Percentiles rank a stretch among this genome's conserved stretches.
Conservation (phyloP, 2,329 filamentous ascomycete genomes). For the Aspergillus piperis region DNA sequence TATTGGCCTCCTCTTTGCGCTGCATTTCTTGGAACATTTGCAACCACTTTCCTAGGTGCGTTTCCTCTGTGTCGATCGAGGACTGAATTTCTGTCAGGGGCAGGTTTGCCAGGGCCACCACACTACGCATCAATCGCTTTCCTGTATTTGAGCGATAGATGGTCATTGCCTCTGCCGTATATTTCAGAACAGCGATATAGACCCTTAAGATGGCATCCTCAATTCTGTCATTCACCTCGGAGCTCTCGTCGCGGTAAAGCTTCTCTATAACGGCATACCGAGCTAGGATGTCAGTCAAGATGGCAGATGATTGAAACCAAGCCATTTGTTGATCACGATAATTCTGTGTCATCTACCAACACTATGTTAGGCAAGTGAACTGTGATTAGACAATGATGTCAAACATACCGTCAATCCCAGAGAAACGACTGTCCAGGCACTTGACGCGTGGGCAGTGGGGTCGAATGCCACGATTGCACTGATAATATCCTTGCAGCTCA, state of each 20-base stretch:
- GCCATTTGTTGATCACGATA: slow-evolving; percentile 4
- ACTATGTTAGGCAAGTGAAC: background rate
- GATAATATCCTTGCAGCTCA: slow-evolving; percentile 21
- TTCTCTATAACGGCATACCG: background rate
- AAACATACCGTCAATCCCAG: slow-evolving; percentile 20
- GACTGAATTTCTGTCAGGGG: background rate
- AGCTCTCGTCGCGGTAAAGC: too few relatives aligned
- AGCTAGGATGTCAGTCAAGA: slow-evolving; percentile 15
- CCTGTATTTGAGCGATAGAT: too few relatives aligned
- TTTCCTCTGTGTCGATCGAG: background rate
- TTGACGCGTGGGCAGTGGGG: slow-evolving; percentile 18
- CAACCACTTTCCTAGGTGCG: background rate
- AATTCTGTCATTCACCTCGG: too few relatives aligned
- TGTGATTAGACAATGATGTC: background rate
- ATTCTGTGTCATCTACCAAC: slow-evolving; percentile 20
- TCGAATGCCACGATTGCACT: slow-evolving; percentile 13
- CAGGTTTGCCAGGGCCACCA: too few relatives aligned
- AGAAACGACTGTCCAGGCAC: slow-evolving; percentile 21
- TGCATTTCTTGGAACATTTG: background rate
- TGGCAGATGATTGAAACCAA: slow-evolving; percentile 20
- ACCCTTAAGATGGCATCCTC: too few relatives aligned
- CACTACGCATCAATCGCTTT: too few relatives aligned
- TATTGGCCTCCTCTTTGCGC: background rate
- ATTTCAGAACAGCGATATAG: too few relatives aligned
- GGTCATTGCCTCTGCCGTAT: too few relatives aligned